Base-by-base conservation (phyloP, 139 green algal species). In the Asterochloris erici region DNA sequence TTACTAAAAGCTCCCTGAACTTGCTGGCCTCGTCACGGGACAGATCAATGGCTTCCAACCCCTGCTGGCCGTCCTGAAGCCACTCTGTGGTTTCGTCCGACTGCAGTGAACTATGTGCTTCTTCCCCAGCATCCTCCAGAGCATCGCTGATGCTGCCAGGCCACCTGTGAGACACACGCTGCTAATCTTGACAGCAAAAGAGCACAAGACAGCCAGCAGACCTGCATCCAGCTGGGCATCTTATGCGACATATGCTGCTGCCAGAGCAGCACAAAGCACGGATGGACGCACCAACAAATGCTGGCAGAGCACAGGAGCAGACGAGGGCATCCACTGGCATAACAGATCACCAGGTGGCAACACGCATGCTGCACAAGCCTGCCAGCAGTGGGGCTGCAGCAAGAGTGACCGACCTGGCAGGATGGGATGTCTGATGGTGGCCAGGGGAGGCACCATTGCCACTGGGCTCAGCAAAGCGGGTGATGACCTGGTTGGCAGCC, bases 101-200 rank as follows among this genome's bases (percentile, higher is more conserved):
- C 60, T 29, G 60, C 10, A 69, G n/a, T 14, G 12, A 14, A 60
- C 2, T 0, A 60, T 64, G 60, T n/a, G 1, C n/a, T 21, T 23
- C n/a, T 10, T 70, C 54, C 21, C n/a, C 76, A 60, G 11, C 60
- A 70, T 80, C 76, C 17, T 80, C 76, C 24, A 80, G 47, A 14
- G 60, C 76, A 61, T 80, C 76, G 21, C 60, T 80, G 60, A 80
- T 54, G 68, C 76, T 80, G 60, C 76, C 76, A 70, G 76, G 76
- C 76, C 76, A 80, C 60, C 76, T 54, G 38, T 54, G 38, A 54
- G 38, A 54, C 38, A 54, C 4, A 54, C 38, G 4, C 38, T 54
- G 38, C 38, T 54, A 6, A 54, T 2, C 38, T 54, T 6, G 6
- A 54, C 38, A 54, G 2, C 38, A 6, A 54, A 54, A 54, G 4